These are phyloP conservation scores for Penicillium waksmanii DNA, from an alignment of 495 filamentous ascomycete species.

Conservation along the genomic window DNA sequence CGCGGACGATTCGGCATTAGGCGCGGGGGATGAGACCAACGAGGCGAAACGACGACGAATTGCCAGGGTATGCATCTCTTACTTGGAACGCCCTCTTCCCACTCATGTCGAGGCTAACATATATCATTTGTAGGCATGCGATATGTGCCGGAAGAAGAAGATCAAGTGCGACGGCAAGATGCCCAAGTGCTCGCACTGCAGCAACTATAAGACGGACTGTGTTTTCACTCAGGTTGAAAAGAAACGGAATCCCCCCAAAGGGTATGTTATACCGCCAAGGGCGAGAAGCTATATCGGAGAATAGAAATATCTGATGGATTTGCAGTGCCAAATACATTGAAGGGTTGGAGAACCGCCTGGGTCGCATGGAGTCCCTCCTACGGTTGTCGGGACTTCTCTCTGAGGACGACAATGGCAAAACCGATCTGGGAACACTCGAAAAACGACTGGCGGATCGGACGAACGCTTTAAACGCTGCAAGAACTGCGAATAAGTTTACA, in stretches of 20 bases:
- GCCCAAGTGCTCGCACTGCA: constrained; percentile 93
- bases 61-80: constrained; percentile 65
- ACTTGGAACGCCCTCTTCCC: neutral
- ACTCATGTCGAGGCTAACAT: neutral
- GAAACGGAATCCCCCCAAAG: constrained; percentile 97
- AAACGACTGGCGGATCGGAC: constrained; percentile 75
- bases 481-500: constrained; percentile 35
- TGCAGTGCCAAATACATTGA: constrained; percentile 95
- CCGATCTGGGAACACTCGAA: constrained; percentile 86
- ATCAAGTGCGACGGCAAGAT: constrained; percentile 99
- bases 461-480: constrained; percentile 41
- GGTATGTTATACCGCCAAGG: constrained; percentile 55
- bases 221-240: constrained; percentile 98
- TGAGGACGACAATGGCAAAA: constrained; percentile 83
- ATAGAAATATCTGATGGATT: constrained; percentile 14
- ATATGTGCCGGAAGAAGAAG: constrained; percentile 99
- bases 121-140: constrained; percentile 71
- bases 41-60: constrained; percentile 92
- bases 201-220: constrained; percentile 98
- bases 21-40: constrained; percentile 63
- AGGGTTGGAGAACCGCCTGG: constrained; percentile 90
- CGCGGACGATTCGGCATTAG: constrained; percentile 54
- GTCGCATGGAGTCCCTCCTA: constrained; percentile 89
- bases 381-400: constrained; percentile 85
- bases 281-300: neutral